These are phyloP conservation scores for Actinidia chinensis DNA, from an alignment of 179 eudicot species.

Conservation along the genomic window DNA sequence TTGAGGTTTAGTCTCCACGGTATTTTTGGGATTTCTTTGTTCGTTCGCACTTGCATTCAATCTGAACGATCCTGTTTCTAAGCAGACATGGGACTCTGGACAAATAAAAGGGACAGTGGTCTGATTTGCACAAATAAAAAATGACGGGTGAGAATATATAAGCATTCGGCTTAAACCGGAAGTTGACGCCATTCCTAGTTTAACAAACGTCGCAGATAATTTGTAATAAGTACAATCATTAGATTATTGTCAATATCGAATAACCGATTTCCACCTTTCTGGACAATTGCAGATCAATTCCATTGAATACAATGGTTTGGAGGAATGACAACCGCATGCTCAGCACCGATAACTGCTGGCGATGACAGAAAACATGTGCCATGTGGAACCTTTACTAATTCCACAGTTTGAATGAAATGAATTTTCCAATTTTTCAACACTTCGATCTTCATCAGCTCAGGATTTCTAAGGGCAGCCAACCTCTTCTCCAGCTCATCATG, in stretches of 20 bases:
- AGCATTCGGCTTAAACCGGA: too few species aligned
- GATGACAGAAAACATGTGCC: background rate
- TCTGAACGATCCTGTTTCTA: too few species aligned
- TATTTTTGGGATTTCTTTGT: too few species aligned
- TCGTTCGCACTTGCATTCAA: too few species aligned
- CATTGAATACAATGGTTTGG: background rate
- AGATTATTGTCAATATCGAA: background rate
- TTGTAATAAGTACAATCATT: background rate
- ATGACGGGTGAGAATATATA: too few species aligned
- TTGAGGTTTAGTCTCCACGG: too few species aligned
- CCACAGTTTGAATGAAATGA: background rate
- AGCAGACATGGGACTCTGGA: too few species aligned
- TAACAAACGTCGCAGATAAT: too few species aligned
- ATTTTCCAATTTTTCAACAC: background rate
- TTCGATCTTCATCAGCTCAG: constrained; percentile 34
- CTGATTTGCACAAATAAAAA: too few species aligned
- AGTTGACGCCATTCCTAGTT: too few species aligned
- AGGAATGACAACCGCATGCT: background rate
- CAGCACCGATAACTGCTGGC: background rate
- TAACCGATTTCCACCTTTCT: background rate
- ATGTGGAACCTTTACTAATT: background rate
- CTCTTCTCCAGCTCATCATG: constrained; percentile 80
- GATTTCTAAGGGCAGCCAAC: constrained; percentile 82
- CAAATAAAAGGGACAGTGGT: too few species aligned
- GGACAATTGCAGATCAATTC: background rate